Evolutionary conservation across 1,139 yeast species (phyloP), one percentile per base, ranked within the genome.

Genomic region (Candida sp.): DNA sequence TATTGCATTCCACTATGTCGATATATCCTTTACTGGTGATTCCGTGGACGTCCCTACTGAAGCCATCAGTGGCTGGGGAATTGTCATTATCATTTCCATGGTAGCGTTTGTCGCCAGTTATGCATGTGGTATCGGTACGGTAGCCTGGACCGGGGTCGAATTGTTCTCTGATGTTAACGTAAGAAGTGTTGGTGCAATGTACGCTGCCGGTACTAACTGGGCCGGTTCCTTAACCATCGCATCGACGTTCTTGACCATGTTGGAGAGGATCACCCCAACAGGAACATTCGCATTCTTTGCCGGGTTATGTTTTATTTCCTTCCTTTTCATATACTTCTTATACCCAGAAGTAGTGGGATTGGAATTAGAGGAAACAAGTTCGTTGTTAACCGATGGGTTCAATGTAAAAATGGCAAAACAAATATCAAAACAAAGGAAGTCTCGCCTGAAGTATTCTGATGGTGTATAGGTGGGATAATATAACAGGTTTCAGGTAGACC

Each of bases 91-190:
- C 49, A 74, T 90, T 30, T 84, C 89, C 49, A 89, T 90, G 89
- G 88, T 91, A 54, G 63, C 81, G 43, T 93, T 78, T 58, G 97
- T 90, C 41, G 96, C 96, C 5, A 82, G 86, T 48, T 91, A 90
- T 61, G 96, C 97, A 36, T 73, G 88, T 52, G 98, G 98, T 54
- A 87, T 90, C 53, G 99, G 99, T 65, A 89, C 91, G 61, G 91
- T 89, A 47, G 98, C 99, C 41, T 91, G 99, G 99, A 96, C 93
- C 57, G 98, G 95, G 59, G 87, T 93, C 43, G 99, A 91, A 66
- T 71, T 90, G 56, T 89, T 91, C 70, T 93, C 97, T 23, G 96
- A 90, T 73, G 77, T 73, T 36, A 80, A 82, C 51, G 97, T 91
- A 34, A 81, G 99, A 62, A 95, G 97, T 44, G 77, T 89, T 37